These are phyloP conservation scores for Populus tremula DNA, from an alignment of 345 rosid species.

Conservation along the genomic window DNA sequence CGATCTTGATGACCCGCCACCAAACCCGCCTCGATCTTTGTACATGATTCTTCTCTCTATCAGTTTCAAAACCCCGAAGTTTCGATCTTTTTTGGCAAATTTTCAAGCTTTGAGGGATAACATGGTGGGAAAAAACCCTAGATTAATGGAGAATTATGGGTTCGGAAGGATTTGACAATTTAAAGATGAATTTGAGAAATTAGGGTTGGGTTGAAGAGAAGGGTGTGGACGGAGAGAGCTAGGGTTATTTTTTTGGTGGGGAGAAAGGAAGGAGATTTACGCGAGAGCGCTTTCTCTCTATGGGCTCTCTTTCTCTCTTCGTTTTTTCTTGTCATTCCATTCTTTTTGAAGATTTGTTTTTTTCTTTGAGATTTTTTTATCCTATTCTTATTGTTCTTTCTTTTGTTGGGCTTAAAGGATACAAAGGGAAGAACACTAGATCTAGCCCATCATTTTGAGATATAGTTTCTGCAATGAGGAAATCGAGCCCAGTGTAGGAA, in stretches of 20 bases:
- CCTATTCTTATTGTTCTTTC: background rate
- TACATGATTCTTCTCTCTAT: slow-evolving; percentile 42
- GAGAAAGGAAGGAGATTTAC: slow-evolving; percentile 20
- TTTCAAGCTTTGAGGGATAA: slow-evolving; percentile 11
- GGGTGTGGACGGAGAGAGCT: slow-evolving; percentile 37
- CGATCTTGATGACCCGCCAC: slow-evolving; percentile 68
- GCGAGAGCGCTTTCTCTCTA: slow-evolving; percentile 26
- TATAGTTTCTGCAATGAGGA: too few relatives aligned
- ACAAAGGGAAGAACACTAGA: background rate
- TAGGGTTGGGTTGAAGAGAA: slow-evolving; percentile 8
- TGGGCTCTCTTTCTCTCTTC: slow-evolving; percentile 31
- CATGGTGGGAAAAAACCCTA: background rate
- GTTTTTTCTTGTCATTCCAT: slow-evolving; percentile 14
- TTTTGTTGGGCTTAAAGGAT: slow-evolving; percentile 1
- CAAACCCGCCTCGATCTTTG: slow-evolving; percentile 64
- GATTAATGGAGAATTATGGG: background rate
- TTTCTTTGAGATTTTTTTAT: background rate
- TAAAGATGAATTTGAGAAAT: background rate
- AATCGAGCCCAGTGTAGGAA: background rate
- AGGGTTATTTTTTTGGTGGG: slow-evolving; percentile 24
- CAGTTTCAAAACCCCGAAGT: background rate
- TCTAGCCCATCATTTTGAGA: background rate
- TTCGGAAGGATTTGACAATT: background rate
- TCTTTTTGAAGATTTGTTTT: background rate
- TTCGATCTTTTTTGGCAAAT: background rate